Evolutionary conservation across 2,329 filamentous ascomycete genomes (phyloP), one percentile per base, ranked within the genome.

Genomic region (Xylaria sp.): DNA sequence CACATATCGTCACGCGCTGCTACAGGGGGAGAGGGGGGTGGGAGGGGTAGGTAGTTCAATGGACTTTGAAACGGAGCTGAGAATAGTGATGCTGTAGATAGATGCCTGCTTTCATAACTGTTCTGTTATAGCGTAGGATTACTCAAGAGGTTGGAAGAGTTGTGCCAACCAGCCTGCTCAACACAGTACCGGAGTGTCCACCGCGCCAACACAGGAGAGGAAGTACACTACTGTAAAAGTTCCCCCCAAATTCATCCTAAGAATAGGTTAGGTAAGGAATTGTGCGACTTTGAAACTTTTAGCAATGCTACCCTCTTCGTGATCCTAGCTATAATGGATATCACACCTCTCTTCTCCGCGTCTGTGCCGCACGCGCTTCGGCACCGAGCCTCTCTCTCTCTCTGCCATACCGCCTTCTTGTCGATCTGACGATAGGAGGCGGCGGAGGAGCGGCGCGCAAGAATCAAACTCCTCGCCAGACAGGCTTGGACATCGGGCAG

Each of bases 1-100:
- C 51, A 60, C 60, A 53, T 38, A 40, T n/a, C 29, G 43, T 63
- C 60, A 63, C 56, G 56, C 56, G 60, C 60, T 47, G 37, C 40
- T 17, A 46, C 35, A 13, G 23, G n/a, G 27, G 48, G 19, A 1
- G 23, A n/a, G 19, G 55, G 27, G 35, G 33, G 13, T 19, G 19
- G 21, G 44, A 37, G 54, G 55, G 27, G 44, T 44, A 29, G 31
- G 27, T 54, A 52, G 31, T n/a, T 23, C 27, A 29, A 13, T 29
- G n/a, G 31, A 13, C 23, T 31, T 15, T 21, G 25, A 11, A 35
- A 53, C 4, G 25, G 23, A 49, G 43, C 54, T 52, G 33, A 53
- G 37, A 25, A 35, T 23, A 23, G 27, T n/a, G 31, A 29, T 17
- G 40, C 17, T 41, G 46, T 57, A 38, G 21, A 60, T 43, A 49